Conservation (phyloP, 768 basidiomycete species). For the Pulveroboletus frians region DNA sequence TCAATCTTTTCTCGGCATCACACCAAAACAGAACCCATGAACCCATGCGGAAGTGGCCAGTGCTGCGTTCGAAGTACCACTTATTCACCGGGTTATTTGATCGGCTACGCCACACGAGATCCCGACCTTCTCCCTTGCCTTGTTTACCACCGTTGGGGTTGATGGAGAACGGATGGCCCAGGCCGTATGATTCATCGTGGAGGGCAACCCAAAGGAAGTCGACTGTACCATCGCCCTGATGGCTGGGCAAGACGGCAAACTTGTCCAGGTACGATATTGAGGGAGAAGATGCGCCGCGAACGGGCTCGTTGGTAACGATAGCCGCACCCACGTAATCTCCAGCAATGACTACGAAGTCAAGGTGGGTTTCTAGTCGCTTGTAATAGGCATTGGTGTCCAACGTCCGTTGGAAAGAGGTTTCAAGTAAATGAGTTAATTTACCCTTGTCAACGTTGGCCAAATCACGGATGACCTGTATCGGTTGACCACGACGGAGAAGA, state of each 20-base stretch:
- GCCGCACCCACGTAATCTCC: conserved; percentile 96
- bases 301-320: conserved; percentile 71
- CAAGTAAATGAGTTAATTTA: conserved; percentile 78
- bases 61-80: conserved; percentile 97
- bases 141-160: conserved; percentile 94
- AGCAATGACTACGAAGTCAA: conserved; percentile 91
- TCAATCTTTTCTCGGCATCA: conserved; percentile 86
- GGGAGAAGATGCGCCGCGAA: conserved; percentile 26
- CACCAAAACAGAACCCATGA: conserved; percentile 98
- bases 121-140: conserved; percentile 84
- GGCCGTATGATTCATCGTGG: conserved; percentile 96
- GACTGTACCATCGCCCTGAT: conserved; percentile 98
- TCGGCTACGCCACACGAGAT: conserved; percentile 93
- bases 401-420: conserved; percentile 75
- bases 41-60: conserved; percentile 81
- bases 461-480: conserved; percentile 76
- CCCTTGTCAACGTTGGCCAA: conserved; percentile 62
- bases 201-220: conserved; percentile 99
- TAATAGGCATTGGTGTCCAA: conserved; percentile 77
- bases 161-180: conserved; percentile 87
- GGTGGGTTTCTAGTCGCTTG: conserved; percentile 59
- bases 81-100: conserved; percentile 95
- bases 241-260: conserved; percentile 90
- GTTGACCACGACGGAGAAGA: conserved; percentile 81
- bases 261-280: conserved; percentile 95